Evolutionary conservation across 257 asterid genomes (phyloP).

Genomic region (Salvia rosmarinus): DNA sequence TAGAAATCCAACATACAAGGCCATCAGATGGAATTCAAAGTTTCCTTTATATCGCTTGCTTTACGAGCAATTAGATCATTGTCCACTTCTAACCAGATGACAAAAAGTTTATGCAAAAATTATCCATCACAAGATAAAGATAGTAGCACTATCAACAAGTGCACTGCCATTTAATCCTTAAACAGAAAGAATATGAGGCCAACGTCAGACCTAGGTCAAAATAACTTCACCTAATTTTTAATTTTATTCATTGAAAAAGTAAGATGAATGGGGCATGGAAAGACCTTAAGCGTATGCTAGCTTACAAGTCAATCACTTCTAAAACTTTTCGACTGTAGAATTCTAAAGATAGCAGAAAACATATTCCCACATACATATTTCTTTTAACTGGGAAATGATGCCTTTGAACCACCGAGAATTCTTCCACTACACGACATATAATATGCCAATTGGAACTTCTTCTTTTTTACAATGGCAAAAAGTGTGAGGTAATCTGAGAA

Average conservation of each 20-base stretch:
- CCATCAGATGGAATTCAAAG: not conserved
- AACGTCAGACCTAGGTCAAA: too few species aligned
- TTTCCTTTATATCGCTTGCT: not conserved
- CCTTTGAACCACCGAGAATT: not conserved
- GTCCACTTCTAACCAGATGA: not conserved
- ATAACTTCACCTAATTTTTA: too few species aligned
- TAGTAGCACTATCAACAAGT: not conserved
- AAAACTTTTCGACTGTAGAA: not conserved
- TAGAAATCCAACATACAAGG: not conserved
- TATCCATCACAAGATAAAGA: not conserved
- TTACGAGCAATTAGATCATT: not conserved
- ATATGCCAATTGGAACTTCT: not conserved
- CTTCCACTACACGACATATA: not conserved
- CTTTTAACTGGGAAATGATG: not conserved
- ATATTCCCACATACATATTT: not conserved
- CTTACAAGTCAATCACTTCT: not conserved
- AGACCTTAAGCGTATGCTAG: not conserved
- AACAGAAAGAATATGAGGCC: too few species aligned
- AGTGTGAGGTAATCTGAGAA: not conserved
- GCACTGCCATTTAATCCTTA: not conserved
- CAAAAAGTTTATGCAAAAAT: not conserved
- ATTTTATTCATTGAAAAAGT: too few species aligned
- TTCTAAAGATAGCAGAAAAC: not conserved
- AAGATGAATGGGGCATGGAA: too few species aligned
- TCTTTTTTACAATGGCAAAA: not conserved